Conservation (phyloP, 345 rosid genomes). For the Syzygium oleosum region DNA sequence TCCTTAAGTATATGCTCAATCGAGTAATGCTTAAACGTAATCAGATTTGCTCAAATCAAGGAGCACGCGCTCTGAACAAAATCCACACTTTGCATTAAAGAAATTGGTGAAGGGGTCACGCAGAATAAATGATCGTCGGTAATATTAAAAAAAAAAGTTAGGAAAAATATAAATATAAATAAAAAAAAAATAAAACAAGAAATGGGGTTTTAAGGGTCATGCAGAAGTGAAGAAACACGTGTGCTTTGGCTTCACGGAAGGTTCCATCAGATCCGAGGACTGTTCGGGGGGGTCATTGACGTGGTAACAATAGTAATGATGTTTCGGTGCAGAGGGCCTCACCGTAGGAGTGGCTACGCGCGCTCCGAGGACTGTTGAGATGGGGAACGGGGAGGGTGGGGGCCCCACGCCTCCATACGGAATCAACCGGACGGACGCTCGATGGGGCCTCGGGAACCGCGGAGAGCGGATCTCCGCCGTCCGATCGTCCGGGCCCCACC, state of each 20-base stretch:
- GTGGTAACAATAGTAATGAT: not conserved
- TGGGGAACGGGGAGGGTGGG: not conserved
- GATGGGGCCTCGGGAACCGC: not conserved
- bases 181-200: not conserved
- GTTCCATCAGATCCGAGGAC: not conserved
- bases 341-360: not conserved
- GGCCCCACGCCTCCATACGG: not conserved
- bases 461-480: not conserved
- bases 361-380: not conserved
- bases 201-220: not conserved
- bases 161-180: not conserved
- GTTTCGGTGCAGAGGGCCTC: not conserved
- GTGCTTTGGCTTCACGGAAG: not conserved
- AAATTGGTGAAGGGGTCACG: no score
- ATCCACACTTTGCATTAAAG: no score
- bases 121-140: not conserved
- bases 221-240: not conserved
- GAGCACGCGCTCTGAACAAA: no score
- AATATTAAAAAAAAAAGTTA: not conserved
- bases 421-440: not conserved
- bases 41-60: no score
- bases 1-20: no score
- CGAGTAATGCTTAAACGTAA: no score
- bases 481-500: not conserved
- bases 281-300: not conserved